Evolutionary conservation across 805 yeast species (phyloP).

Genomic region (Hermanozyma aechmeae): DNA sequence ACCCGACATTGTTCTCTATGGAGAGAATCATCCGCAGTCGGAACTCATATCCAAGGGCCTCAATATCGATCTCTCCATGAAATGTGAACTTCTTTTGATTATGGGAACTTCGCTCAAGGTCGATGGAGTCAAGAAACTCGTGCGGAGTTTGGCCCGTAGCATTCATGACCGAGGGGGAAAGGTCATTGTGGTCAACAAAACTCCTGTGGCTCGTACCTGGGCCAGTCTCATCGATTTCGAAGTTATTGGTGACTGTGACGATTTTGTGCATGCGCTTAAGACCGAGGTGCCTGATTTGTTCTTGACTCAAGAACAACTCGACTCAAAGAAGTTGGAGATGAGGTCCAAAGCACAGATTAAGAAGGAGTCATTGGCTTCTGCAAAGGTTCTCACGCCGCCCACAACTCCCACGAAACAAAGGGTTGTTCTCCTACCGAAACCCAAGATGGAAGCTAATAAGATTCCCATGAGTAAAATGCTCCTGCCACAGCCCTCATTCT

Average conservation of each 20-base stretch:
- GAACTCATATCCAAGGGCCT: slow-evolving; percentile 70
- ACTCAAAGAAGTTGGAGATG: slow-evolving; percentile 27
- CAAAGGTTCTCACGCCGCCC: slow-evolving; percentile 21
- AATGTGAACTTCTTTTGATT: slow-evolving; percentile 75
- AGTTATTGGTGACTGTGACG: slow-evolving; percentile 71
- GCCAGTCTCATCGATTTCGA: slow-evolving; percentile 68
- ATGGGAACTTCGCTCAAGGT: slow-evolving; percentile 92
- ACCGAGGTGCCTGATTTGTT: slow-evolving; percentile 52
- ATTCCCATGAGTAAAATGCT: no score
- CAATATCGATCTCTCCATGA: slow-evolving; percentile 50
- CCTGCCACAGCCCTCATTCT: no score
- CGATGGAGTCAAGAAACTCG: slow-evolving; percentile 78
- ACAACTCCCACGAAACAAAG: slow-evolving; percentile 21
- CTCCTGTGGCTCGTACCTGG: slow-evolving; percentile 60
- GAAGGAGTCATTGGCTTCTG: slow-evolving; percentile 3
- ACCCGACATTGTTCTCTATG: slow-evolving; percentile 87
- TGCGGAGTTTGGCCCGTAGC: slow-evolving; percentile 53
- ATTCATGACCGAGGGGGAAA: slow-evolving; percentile 75
- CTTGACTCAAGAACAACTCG: slow-evolving; percentile 44
- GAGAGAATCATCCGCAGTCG: slow-evolving; percentile 86
- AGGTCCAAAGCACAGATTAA: slow-evolving; percentile 4
- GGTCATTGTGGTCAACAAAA: slow-evolving; percentile 69
- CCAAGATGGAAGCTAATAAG: no score
- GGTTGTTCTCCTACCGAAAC: slow-evolving; percentile 9
- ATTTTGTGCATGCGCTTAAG: slow-evolving; percentile 55